Percentiles rank a stretch among this genome's conserved stretches.
Evolutionary conservation across 345 rosid genomes (phyloP).

Genomic region (Arabidopsis thaliana): DNA sequence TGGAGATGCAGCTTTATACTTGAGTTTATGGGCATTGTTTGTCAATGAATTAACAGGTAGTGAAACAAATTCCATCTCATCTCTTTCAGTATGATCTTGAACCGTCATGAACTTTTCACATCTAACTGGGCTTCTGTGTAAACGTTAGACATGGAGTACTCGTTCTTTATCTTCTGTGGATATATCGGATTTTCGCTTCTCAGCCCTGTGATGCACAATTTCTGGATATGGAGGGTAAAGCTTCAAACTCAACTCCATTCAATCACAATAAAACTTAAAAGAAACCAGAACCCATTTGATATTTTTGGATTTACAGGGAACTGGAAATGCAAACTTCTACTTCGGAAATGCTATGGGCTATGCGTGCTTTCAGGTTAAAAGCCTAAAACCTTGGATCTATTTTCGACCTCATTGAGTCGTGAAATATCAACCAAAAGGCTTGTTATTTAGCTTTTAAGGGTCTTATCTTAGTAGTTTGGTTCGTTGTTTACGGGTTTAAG

Average conservation of each 20-base stretch:
- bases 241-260: slow-evolving; percentile 17
- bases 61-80: slow-evolving; percentile 7
- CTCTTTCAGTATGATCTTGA: slow-evolving; percentile 22
- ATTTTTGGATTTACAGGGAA: slow-evolving; percentile 64
- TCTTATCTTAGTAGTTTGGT: not conserved
- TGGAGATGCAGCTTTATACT: slow-evolving; percentile 87
- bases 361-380: slow-evolving; percentile 79
- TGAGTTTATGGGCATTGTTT: slow-evolving; percentile 80
- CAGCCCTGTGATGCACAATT: slow-evolving; percentile 95
- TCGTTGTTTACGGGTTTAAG: not conserved
- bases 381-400: not conserved
- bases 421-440: not conserved
- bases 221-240: slow-evolving; percentile 97
- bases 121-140: slow-evolving; percentile 29
- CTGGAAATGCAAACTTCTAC: slow-evolving; percentile 96
- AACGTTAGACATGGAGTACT: slow-evolving; percentile 70
- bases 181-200: slow-evolving; percentile 85
- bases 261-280: not conserved
- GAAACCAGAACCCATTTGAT: not conserved
- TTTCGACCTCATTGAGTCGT: not conserved
- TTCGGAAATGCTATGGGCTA: slow-evolving; percentile 83
- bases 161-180: slow-evolving; percentile 87
- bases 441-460: not conserved
- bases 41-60: slow-evolving; percentile 82
- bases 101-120: not conserved